phyloP scores from a whole-genome alignment of 306 rosid genomes.

The Argentina anserina region DNA sequence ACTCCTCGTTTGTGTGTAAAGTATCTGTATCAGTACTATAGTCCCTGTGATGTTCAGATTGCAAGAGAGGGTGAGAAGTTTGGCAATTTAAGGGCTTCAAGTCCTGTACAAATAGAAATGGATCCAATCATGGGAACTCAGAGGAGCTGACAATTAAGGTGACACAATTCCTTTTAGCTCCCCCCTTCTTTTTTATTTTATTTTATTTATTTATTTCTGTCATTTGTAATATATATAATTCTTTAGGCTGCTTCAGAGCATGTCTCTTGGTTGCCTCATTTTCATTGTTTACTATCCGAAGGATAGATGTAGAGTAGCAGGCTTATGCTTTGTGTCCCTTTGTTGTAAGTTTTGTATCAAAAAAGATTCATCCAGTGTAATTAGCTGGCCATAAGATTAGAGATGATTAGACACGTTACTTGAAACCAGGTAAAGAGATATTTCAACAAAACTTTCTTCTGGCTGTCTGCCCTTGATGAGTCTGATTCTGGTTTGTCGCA shows the following conservation, averaged over 20 bases:
- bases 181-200: no score
- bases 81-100: constrained; percentile 35
- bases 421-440: background rate
- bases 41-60: constrained; percentile 72
- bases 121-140: constrained; percentile 39
- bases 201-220: no score
- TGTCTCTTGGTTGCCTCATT: constrained; percentile 45
- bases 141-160: constrained; percentile 34
- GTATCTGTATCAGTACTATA: constrained; percentile 45
- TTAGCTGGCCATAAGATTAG: constrained; percentile 22
- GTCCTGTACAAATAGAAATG: constrained; percentile 73
- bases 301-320: constrained; percentile 45
- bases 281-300: constrained; percentile 52
- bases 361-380: constrained; percentile 43
- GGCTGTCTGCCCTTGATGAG: background rate
- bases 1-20: constrained; percentile 69
- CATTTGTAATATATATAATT: constrained; percentile 52
- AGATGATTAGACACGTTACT: background rate
- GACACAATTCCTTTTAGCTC: constrained; percentile 16
- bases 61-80: constrained; percentile 72
- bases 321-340: constrained; percentile 2
- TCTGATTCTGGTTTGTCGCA: background rate
- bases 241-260: constrained; percentile 64
- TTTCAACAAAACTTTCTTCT: background rate
- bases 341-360: constrained; percentile 23